phyloP scores from a whole-genome alignment of 192 early-diverging fungal species.

The Rhizoclosmatium globosum region DNA sequence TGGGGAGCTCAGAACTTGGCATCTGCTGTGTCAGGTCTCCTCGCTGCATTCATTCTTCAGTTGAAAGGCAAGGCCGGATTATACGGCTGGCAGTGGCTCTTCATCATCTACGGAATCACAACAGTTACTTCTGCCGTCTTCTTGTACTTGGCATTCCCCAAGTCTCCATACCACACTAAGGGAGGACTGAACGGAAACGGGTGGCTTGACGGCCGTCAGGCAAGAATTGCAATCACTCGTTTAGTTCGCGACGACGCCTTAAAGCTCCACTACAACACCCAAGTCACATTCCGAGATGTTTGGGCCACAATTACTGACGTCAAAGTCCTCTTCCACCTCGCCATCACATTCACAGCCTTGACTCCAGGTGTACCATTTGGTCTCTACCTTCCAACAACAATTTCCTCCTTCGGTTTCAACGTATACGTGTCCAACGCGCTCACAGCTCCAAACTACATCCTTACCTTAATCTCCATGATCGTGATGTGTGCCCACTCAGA shows the following conservation, averaged over 20 bases:
- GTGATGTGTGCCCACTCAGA: conserved; percentile 12
- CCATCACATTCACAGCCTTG: conserved; percentile 13
- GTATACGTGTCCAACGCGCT: conserved; percentile 36
- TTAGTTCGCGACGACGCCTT: conserved; percentile 64
- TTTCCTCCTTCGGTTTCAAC: conserved; percentile 42
- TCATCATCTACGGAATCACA: conserved; percentile 64
- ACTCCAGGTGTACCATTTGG: conserved; percentile 21
- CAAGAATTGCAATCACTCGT: conserved; percentile 62
- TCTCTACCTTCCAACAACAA: conserved; percentile 39
- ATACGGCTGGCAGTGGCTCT: conserved; percentile 72
- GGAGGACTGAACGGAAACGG: neutral
- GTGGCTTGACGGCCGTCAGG: conserved; percentile 54
- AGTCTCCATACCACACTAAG: neutral
- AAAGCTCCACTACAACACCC: conserved; percentile 41
- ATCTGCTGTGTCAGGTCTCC: conserved; percentile 56
- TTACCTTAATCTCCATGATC: conserved; percentile 16
- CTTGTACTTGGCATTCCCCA: conserved; percentile 53
- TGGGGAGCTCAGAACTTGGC: conserved; percentile 41
- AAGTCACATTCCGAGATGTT: conserved; percentile 28
- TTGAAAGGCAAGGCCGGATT: conserved; percentile 59
- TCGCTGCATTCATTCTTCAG: conserved; percentile 63
- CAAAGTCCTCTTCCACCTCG: conserved; percentile 29
- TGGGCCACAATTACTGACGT: conserved; percentile 33
- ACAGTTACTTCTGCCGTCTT: conserved; percentile 60
- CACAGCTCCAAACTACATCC: conserved; percentile 33